phyloP scores from a whole-genome alignment of 2,329 filamentous ascomycete genomes.

The Magnaporthiopsis rhizophila region DNA sequence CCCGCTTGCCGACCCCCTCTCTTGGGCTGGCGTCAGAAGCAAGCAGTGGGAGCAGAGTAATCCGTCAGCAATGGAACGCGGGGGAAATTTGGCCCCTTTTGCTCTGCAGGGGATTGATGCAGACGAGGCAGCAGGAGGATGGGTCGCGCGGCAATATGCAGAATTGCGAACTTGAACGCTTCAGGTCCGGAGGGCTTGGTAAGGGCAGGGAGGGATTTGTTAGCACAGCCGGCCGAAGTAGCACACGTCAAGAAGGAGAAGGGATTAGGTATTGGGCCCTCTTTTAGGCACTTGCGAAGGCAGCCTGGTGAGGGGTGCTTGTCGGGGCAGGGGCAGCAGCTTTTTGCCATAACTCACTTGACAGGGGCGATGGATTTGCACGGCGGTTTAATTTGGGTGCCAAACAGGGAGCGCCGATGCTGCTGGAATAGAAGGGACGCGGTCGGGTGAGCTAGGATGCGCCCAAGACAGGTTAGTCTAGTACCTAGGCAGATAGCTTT shows the following conservation, averaged over 20 bases:
- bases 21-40: neutral
- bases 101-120: neutral
- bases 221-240: neutral
- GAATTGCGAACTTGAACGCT: neutral
- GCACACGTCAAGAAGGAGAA: neutral
- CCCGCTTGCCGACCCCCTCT: neutral
- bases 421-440: neutral
- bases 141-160: neutral
- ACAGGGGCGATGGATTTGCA: neutral
- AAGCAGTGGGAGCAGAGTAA: neutral
- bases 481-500: too few relatives aligned
- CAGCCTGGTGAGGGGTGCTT: neutral
- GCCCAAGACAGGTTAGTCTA: neutral
- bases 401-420: neutral
- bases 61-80: neutral
- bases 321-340: neutral
- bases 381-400: neutral
- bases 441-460: neutral
- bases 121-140: neutral
- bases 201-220: neutral
- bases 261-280: neutral
- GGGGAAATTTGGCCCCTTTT: neutral
- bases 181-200: neutral
- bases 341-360: neutral
- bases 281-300: neutral